Evolutionary conservation across 441 rosid species (phyloP).

Genomic region (Eugenia klotzschiana): DNA sequence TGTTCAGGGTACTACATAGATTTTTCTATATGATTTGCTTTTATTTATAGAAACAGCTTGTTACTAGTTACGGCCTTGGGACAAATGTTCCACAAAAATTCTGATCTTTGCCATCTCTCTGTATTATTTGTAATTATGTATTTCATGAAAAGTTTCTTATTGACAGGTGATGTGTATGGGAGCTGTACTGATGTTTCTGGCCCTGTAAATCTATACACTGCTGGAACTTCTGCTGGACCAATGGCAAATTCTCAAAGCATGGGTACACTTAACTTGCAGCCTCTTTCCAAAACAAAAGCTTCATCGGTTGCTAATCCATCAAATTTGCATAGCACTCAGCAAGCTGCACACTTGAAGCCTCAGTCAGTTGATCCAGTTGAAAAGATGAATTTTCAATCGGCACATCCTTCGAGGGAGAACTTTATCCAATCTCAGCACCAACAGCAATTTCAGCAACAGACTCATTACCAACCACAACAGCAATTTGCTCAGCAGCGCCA

Average conservation of each 20-base stretch:
- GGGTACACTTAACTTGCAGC: constrained; percentile 40
- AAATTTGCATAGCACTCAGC: constrained; percentile 33
- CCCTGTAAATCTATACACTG: constrained; percentile 56
- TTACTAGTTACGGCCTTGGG: background rate
- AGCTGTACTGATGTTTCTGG: constrained; percentile 49
- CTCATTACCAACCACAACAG: constrained; percentile 53
- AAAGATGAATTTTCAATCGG: constrained; percentile 38
- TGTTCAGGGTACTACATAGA: constrained; percentile 42
- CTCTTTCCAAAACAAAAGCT: constrained; percentile 43
- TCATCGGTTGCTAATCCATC: constrained; percentile 42
- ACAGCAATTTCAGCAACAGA: constrained; percentile 61
- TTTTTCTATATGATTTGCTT: background rate
- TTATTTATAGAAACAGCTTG: background rate
- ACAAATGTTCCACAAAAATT: background rate
- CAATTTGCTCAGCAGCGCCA: constrained; percentile 54
- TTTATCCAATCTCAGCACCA: constrained; percentile 54
- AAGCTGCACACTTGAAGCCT: constrained; percentile 29
- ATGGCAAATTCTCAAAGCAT: constrained; percentile 50
- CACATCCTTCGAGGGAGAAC: constrained; percentile 28
- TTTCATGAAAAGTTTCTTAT: constrained; percentile 4
- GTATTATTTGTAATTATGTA: background rate
- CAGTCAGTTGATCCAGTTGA: constrained; percentile 37
- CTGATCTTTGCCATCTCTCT: background rate
- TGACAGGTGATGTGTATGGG: constrained; percentile 82
- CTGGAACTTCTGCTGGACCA: constrained; percentile 51